Base-by-base conservation (phyloP, 805 yeast genomes). In the Lachancea sp. region DNA sequence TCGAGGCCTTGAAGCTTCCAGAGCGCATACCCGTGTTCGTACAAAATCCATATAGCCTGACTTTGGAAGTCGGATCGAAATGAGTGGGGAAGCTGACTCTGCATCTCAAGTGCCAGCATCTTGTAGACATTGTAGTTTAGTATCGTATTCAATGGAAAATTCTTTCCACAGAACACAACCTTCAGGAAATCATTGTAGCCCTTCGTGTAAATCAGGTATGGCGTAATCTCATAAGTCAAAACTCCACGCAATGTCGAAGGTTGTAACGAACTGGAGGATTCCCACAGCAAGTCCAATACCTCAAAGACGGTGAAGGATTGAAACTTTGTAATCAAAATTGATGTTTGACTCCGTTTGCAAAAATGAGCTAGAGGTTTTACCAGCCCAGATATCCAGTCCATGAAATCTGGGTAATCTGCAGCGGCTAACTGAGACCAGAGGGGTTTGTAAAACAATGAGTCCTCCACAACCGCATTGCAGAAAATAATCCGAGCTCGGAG, bases 361-460 rank as follows among this genome's bases (percentile, higher is more conserved):
- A 52, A 38, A 45, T 58, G 59, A 13, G 54, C 45, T 38, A 59
- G 50, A 2, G 69, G 69, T 21, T 49, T 36, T 1, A 63, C 28
- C 2, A 56, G 45, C 1, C 60, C 60, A 15, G 49, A 24, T 8
- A 57, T 36, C 68, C 68, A 63, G 19, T 26, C 24, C 5, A 32
- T 15, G 20, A 57, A 51, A 1, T 41, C 34, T 2, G 16, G 13
- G 19, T 38, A 36, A 2, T 42, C 36, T 9, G 22, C 33, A 4
- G 33, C 16, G 5, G 6, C 21, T 6, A 29, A 18, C 8, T 8
- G 20, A 4, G 32, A 20, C 55, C 64, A 60, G 23, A 65, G 37
- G 1, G 48, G 43, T 20, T 47, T 46, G 32, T 54, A 53, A 17
- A 46, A 48, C 15, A 51, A 34, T 3, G 55, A 38, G n/a, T 49